Conservation (phyloP, 1,284 basidiomycete species). For the Trametes hirsuta region DNA sequence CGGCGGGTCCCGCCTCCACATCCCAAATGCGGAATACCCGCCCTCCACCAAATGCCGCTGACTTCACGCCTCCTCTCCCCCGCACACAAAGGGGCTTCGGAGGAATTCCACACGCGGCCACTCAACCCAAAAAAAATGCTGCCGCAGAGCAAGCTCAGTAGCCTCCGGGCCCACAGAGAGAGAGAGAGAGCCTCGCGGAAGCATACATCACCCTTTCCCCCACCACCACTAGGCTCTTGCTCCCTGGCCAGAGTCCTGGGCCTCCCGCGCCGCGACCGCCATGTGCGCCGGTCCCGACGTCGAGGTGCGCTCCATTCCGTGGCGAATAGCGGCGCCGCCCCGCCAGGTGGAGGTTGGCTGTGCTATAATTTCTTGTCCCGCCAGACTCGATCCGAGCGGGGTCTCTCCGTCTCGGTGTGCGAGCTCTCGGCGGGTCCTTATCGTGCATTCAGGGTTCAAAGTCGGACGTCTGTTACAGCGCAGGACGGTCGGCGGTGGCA, state of each 20-base stretch:
- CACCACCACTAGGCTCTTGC: too few species aligned
- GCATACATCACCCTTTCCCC: slow-evolving; percentile 5
- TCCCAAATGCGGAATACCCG: slow-evolving; percentile 13
- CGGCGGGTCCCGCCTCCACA: too few species aligned
- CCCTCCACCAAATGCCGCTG: not conserved
- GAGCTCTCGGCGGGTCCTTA: not conserved
- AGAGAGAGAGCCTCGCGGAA: slow-evolving; percentile 1
- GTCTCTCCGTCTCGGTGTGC: slow-evolving; percentile 1
- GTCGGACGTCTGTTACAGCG: not conserved
- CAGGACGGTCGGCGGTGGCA: not conserved
- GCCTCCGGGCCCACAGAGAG: not conserved
- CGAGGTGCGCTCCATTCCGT: not conserved
- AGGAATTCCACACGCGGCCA: not conserved
- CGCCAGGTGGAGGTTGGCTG: not conserved
- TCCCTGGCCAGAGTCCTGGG: not conserved
- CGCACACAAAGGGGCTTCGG: not conserved
- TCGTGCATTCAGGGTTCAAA: not conserved
- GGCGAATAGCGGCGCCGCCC: not conserved
- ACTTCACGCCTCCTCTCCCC: not conserved
- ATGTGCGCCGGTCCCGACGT: slow-evolving; percentile 14
- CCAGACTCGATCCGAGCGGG: not conserved
- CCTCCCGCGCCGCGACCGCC: not conserved
- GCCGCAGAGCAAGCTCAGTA: not conserved
- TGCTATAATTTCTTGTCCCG: not conserved
- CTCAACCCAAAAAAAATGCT: not conserved